These are phyloP conservation scores for Trichoderma atrobrunneum DNA, from an alignment of 2,329 filamentous ascomycete species.

Conservation along the genomic window DNA sequence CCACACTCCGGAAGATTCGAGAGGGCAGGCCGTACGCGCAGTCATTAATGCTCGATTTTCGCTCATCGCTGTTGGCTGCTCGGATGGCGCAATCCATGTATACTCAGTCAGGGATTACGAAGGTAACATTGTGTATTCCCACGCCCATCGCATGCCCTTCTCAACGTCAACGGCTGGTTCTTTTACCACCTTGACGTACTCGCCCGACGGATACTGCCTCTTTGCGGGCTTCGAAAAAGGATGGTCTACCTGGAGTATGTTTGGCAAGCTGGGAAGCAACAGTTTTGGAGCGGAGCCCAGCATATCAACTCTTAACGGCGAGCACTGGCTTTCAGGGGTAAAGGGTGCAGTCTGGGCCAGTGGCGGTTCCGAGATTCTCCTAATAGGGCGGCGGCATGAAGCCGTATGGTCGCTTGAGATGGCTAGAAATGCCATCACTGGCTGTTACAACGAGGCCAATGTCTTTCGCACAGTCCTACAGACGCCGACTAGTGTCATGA, in stretches of 20 bases:
- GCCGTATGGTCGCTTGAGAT: slow-evolving; percentile 86
- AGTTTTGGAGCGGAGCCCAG: slow-evolving; percentile 72
- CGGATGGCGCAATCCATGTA: slow-evolving; percentile 76
- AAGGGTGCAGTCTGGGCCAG: slow-evolving; percentile 80
- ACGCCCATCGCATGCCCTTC: slow-evolving; percentile 68
- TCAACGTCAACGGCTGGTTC: slow-evolving; percentile 66
- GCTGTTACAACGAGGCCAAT: slow-evolving; percentile 89
- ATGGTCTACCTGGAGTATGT: slow-evolving; percentile 97
- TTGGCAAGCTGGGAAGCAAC: slow-evolving; percentile 82
- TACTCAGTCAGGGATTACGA: slow-evolving; percentile 92
- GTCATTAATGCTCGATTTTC: slow-evolving; percentile 95
- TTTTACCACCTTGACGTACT: slow-evolving; percentile 77
- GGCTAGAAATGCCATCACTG: slow-evolving; percentile 87
- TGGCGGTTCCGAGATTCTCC: slow-evolving; percentile 79
- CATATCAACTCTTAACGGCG: slow-evolving; percentile 65
- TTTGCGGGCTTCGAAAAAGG: slow-evolving; percentile 91
- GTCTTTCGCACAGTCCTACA: slow-evolving; percentile 85
- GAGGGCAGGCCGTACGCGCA: slow-evolving; percentile 65
- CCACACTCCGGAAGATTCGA: slow-evolving; percentile 63
- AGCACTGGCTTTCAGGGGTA: slow-evolving; percentile 82
- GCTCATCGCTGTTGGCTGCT: slow-evolving; percentile 81
- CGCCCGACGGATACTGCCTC: slow-evolving; percentile 92
- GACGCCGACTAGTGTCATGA: slow-evolving; percentile 81
- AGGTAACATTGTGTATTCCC: slow-evolving; percentile 86
- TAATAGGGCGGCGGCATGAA: slow-evolving; percentile 69